phyloP scores from a whole-genome alignment of 225 moss, liverwort and hornwort species.

The Climacium dendroides region DNA sequence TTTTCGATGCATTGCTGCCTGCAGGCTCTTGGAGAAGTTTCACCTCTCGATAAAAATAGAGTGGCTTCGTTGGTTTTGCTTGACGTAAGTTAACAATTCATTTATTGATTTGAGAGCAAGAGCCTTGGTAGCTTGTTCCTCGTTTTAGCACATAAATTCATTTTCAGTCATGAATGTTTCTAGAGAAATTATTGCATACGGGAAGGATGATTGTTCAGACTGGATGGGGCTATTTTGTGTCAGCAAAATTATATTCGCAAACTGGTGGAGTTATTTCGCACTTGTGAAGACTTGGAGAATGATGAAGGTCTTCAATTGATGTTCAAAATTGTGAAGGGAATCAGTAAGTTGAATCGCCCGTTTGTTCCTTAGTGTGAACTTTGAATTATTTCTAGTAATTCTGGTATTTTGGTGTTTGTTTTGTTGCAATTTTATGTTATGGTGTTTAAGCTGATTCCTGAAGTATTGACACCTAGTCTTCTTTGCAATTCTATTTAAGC shows the following conservation, averaged over 20 bases:
- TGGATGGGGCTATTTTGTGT: background rate
- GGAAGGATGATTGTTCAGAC: background rate
- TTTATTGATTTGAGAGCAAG: background rate
- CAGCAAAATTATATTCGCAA: conserved; percentile 87
- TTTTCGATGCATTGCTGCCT: background rate
- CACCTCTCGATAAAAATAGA: conserved; percentile 58
- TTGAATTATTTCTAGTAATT: background rate
- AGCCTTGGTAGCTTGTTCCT: background rate
- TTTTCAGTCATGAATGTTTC: background rate
- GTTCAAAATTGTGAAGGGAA: conserved; percentile 87
- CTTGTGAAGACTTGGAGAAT: conserved; percentile 94
- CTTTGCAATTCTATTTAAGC: background rate
- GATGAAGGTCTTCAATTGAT: conserved; percentile 69
- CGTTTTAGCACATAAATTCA: background rate
- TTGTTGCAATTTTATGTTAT: background rate
- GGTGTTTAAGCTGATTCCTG: background rate
- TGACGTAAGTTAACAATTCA: conserved; percentile 43
- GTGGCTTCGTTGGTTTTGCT: conserved; percentile 68
- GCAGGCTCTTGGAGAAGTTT: conserved; percentile 77
- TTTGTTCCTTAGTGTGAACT: background rate
- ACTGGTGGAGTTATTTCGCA: conserved; percentile 78
- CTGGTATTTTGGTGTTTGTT: background rate
- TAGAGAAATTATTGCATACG: background rate
- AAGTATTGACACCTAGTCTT: background rate
- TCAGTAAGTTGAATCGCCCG: conserved; percentile 52